These are phyloP conservation scores for Rhytidiadelphus loreus DNA, from an alignment of 225 moss, liverwort and hornwort species.

Conservation along the genomic window DNA sequence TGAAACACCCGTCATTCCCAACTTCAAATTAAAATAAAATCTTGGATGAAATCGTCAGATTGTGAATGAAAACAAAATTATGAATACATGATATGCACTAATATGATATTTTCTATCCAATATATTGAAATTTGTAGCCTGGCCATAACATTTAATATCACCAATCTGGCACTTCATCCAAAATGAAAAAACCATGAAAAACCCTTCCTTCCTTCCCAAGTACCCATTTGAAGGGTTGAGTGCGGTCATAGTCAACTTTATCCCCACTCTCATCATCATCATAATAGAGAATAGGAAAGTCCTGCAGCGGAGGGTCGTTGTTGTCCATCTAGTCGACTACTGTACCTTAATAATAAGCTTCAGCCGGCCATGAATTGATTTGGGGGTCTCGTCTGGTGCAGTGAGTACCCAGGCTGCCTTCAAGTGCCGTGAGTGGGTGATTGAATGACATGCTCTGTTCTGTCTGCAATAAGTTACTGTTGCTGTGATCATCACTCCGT, in stretches of 20 bases:
- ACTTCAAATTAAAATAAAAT: too few relatives aligned
- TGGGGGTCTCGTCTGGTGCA: background rate
- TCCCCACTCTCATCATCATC: background rate
- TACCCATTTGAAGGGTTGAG: background rate
- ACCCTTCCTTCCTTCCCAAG: background rate
- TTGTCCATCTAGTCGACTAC: background rate
- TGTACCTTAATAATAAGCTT: too few relatives aligned
- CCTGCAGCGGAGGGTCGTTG: fast-evolving
- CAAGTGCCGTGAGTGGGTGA: background rate
- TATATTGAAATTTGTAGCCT: too few relatives aligned
- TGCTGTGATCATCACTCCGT: background rate
- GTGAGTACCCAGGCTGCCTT: background rate
- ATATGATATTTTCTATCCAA: too few relatives aligned
- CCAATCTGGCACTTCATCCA: too few relatives aligned
- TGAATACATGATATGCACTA: too few relatives aligned
- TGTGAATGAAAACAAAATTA: too few relatives aligned
- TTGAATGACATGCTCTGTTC: background rate
- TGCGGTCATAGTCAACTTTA: background rate
- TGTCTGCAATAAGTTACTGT: background rate
- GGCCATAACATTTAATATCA: too few relatives aligned
- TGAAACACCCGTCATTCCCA: background rate
- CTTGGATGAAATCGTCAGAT: too few relatives aligned
- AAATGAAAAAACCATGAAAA: too few relatives aligned
- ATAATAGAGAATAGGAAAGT: background rate
- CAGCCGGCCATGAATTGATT: background rate